phyloP scores from a whole-genome alignment of 768 basidiomycete genomes.

The Chalciporus chontae region DNA sequence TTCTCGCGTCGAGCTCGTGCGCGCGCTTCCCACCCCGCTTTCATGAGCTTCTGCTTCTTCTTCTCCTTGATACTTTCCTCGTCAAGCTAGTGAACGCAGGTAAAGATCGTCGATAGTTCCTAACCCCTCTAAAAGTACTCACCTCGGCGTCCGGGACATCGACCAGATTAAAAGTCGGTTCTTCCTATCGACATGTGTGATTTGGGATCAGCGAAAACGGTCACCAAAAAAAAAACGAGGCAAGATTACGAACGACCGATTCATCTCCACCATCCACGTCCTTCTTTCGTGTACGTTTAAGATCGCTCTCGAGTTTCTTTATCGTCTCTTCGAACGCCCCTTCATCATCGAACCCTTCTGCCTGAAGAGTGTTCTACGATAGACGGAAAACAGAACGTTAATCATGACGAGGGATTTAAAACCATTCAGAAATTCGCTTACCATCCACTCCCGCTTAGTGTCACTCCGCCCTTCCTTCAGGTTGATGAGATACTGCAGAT shows the following conservation, averaged over 20 bases:
- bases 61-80: conserved; percentile 95
- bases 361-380: conserved; percentile 51
- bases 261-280: conserved; percentile 73
- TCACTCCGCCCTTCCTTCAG: conserved; percentile 60
- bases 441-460: conserved; percentile 75
- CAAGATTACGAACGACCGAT: conserved; percentile 37
- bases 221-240: neutral
- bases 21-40: conserved; percentile 91
- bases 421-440: conserved; percentile 27
- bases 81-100: conserved; percentile 52
- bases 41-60: conserved; percentile 86
- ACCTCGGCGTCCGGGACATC: conserved; percentile 89
- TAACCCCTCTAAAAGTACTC: conserved; percentile 9
- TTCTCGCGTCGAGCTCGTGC: conserved; percentile 83
- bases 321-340: conserved; percentile 75
- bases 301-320: conserved; percentile 77
- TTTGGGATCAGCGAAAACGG: neutral
- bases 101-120: neutral
- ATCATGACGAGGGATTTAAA: neutral
- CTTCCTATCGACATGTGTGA: conserved; percentile 69
- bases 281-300: conserved; percentile 79
- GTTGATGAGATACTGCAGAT: conserved; percentile 60
- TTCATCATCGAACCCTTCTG: conserved; percentile 76
- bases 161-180: conserved; percentile 85
- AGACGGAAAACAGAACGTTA: neutral